Base-by-base conservation (phyloP, 306 rosid species). In the Quercus mongolica region DNA sequence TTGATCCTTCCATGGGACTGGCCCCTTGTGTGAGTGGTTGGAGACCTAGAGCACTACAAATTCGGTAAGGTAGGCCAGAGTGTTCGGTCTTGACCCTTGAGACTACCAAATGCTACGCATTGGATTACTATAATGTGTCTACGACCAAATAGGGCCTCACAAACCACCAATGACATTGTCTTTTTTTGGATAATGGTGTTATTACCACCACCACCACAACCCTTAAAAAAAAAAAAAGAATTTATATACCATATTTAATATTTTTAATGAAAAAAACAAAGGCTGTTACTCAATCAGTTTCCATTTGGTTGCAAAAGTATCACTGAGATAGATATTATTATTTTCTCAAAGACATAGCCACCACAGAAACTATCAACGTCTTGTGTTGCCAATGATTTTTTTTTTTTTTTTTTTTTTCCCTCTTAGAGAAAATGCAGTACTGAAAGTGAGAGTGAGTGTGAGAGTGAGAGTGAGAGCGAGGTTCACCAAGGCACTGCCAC, bases 401-500 rank as follows among this genome's bases (percentile, higher is more conserved):
- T 38, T 35, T 7, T 41, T 69, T 38, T 35, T 7, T 41, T 67
- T 44, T 69, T 35, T 35, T 26, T 26, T 26, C 44, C 41, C 3
- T 5, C 7, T 3, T 1, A 3, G 3, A 2, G n/a, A 33, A 21
- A 67, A 30, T 51, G 17, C 41, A 12, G 3, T 41, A 0, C 3
- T 2, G 46, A 0, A 1, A 2, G 11, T 38, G 44, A 38, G 10
- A 6, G 44, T 1, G 10, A 6, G 44, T 1, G 44, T 1, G 44
- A 25, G 1, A 6, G 46, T 1, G 46, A 25, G 2, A 13, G 46
- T 19, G 25, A 12, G 3, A 6, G 4, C 59, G 58, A 56, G 38
- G 41, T 14, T 23, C 17, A 75, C 63, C 33, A 25, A 13, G 35
- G 33, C 54, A n/a, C 25, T 67, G 86, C 84, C 89, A 82, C 89